These are phyloP conservation scores for Myxozyma vanderwaltii DNA, from an alignment of 805 yeast species.

Conservation along the genomic window DNA sequence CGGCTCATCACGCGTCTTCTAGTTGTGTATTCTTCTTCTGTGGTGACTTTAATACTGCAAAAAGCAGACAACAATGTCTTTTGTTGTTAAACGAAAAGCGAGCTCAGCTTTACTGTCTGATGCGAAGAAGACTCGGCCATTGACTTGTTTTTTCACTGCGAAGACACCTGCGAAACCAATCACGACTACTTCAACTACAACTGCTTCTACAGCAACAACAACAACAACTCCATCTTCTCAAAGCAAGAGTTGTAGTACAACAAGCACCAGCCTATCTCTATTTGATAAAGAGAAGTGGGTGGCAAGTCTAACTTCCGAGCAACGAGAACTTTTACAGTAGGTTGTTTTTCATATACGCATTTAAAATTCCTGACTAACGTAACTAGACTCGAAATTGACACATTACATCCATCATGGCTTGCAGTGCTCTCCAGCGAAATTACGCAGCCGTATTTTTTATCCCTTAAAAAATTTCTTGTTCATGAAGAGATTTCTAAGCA, in stretches of 20 bases:
- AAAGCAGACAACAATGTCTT: neutral
- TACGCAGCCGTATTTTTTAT: constrained; percentile 79
- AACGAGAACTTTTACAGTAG: constrained; percentile 52
- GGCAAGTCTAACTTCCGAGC: constrained; percentile 50
- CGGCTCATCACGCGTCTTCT: too few relatives aligned
- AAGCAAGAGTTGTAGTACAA: too few relatives aligned
- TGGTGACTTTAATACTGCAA: neutral
- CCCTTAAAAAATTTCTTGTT: constrained; percentile 64
- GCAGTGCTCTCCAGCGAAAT: constrained; percentile 66
- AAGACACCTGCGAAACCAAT: neutral
- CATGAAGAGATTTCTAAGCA: constrained; percentile 48
- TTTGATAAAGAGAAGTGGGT: constrained; percentile 61
- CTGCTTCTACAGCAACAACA: neutral
- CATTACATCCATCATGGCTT: constrained; percentile 81
- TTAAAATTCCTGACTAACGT: constrained; percentile 36
- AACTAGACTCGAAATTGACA: constrained; percentile 59
- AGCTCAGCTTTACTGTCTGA: neutral
- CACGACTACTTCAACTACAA: neutral
- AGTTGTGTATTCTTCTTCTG: neutral
- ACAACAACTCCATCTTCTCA: neutral
- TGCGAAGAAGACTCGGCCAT: constrained; percentile 21
- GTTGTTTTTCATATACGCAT: constrained; percentile 25
- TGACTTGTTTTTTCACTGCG: constrained; percentile 20
- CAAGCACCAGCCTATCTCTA: neutral
- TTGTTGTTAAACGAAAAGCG: constrained; percentile 20